Evolutionary conservation across 2,329 filamentous ascomycete genomes (phyloP).

Genomic region (Coccinonectria pachysandricola): DNA sequence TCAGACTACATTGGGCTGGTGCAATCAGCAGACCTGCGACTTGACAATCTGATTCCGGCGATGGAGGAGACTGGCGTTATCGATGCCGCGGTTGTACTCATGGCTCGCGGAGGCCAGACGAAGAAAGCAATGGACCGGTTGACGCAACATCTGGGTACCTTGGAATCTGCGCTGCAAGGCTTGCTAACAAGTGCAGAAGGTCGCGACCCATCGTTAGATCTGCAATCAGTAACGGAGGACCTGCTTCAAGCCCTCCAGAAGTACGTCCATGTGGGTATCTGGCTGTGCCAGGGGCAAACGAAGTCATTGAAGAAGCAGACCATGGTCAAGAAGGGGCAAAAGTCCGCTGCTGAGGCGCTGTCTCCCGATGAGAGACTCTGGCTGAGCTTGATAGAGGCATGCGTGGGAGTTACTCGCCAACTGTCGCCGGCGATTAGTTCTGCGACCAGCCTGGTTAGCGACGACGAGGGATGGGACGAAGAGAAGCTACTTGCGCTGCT

Average conservation of each 20-base stretch:
- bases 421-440: conserved; percentile 46
- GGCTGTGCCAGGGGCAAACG: conserved; percentile 84
- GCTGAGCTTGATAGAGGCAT: conserved; percentile 50
- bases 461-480: conserved; percentile 34
- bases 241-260: conserved; percentile 73
- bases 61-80: conserved; percentile 86
- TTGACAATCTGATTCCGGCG: conserved; percentile 71
- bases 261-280: conserved; percentile 86
- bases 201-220: conserved; percentile 36
- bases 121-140: conserved; percentile 76
- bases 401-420: conserved; percentile 53
- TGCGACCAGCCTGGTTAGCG: conserved; percentile 17
- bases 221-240: conserved; percentile 59
- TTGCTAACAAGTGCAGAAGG: conserved; percentile 54
- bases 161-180: conserved; percentile 69
- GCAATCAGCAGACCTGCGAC: conserved; percentile 64
- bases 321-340: conserved; percentile 41
- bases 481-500: conserved; percentile 56
- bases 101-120: conserved; percentile 80
- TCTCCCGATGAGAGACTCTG: conserved; percentile 46
- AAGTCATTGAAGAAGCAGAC: conserved; percentile 42
- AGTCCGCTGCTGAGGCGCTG: conserved; percentile 32
- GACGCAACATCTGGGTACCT: conserved; percentile 65
- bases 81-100: conserved; percentile 83
- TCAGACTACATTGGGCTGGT: conserved; percentile 72